These are phyloP conservation scores for Alnus glutinosa DNA, from an alignment of 306 rosid genomes.

Conservation along the genomic window DNA sequence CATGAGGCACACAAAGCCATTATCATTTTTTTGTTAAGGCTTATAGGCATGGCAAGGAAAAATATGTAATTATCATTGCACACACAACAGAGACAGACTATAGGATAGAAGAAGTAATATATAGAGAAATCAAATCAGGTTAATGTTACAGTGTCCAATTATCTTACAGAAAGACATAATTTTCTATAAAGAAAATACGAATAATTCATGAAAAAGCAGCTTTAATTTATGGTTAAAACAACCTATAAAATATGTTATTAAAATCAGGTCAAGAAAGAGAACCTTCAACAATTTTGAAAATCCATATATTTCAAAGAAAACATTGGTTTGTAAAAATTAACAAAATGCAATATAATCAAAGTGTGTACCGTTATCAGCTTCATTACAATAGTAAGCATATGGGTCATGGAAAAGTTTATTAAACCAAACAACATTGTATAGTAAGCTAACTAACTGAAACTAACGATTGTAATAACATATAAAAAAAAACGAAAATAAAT, in stretches of 20 bases:
- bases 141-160: neutral
- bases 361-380: no score
- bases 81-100: neutral
- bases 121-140: neutral
- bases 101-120: neutral
- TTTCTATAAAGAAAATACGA: neutral
- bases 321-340: no score
- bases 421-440: neutral
- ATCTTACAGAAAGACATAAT: neutral
- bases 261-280: no score
- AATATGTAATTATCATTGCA: neutral
- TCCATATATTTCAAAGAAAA: no score
- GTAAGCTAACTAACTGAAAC: neutral
- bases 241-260: no score
- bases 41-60: neutral
- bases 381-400: no score
- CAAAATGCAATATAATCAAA: no score
- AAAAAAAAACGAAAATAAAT: neutral
- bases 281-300: no score
- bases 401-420: neutral
- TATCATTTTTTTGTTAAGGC: neutral
- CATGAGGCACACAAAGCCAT: neutral
- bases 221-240: no score
- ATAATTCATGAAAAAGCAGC: no score
- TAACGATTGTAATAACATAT: neutral